Evolutionary conservation across 192 early-diverging fungal species (phyloP), one percentile per base, ranked within the genome.

Genomic region (Powellomyces hirtus): DNA sequence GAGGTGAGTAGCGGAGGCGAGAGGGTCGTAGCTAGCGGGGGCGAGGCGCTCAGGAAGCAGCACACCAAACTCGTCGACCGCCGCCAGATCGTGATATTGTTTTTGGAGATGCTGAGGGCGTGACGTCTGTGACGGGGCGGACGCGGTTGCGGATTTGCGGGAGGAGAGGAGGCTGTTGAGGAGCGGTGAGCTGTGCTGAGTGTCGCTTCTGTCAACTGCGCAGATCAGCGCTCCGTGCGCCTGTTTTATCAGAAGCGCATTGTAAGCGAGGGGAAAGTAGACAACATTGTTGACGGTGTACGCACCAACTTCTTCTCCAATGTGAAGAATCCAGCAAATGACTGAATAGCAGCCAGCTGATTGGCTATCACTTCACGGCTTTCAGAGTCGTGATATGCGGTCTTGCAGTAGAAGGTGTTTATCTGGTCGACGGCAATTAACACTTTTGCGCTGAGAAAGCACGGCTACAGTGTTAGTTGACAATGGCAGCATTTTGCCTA

Each of bases 401-500:
- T 69, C 26, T 37, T 69, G 40, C 57, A 37, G 31, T 60, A 69
- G 33, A 69, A 60, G 2, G 57, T 37, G 46, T 69, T 69, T 22
- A 60, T 30, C 58, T 69, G 67, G 46, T 69, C 67, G 10, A 69
- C 44, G 11, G 67, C 67, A 30, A 69, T 2, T 20, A 69, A 58
- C 4, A 69, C 22, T 11, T 36, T 40, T 30, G 38, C 14, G 2
- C 67, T 60, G 38, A 24, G 40, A 11, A 18, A 18, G 40, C 40
- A 42, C 18, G 46, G 3, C 2, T 6, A 33, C 2, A 16, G 53
- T 16, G 5, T 4, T 5, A 13, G 53, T 5, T 1, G 13, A 11
- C 50, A 24, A 52, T 24, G 7, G 24, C 50, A 52, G 50, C 50
- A 11, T 8, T 8, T 42, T 42, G 50, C 10, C 24, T 52, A 8